phyloP scores from a whole-genome alignment of 1,284 basidiomycete species.

The Entoloma clypeatum region DNA sequence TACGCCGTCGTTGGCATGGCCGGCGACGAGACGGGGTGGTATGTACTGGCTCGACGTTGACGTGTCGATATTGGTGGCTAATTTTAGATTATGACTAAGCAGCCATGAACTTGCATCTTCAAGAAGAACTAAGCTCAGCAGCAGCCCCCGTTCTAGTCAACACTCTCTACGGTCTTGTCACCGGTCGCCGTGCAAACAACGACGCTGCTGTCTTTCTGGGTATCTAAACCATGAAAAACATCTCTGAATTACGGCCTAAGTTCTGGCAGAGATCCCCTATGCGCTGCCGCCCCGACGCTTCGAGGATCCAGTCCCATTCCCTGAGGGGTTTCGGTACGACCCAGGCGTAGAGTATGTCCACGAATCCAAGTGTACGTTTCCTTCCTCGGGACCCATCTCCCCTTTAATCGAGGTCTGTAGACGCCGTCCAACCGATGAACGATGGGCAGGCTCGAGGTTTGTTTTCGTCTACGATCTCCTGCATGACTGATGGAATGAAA shows the following conservation, averaged over 20 bases:
- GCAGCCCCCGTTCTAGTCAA: conserved; percentile 41
- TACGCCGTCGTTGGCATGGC: conserved; percentile 68
- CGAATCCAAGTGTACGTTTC: conserved; percentile 54
- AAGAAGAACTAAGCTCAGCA: conserved; percentile 45
- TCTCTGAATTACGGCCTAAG: not conserved
- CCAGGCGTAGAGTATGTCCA: conserved; percentile 53
- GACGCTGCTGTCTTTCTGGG: conserved; percentile 63
- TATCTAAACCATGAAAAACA: conserved; percentile 25
- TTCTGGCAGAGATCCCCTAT: conserved; percentile 63
- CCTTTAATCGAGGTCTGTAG: conserved; percentile 28
- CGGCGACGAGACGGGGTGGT: conserved; percentile 12
- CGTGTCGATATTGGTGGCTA: conserved; percentile 17
- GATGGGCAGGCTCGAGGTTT: conserved; percentile 58
- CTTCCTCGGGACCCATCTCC: not conserved
- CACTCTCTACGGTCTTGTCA: conserved; percentile 53
- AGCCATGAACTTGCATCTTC: conserved; percentile 39
- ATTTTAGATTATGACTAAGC: conserved; percentile 19
- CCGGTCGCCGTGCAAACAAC: conserved; percentile 55
- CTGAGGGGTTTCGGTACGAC: conserved; percentile 52
- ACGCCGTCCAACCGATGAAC: conserved; percentile 56
- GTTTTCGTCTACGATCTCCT: conserved; percentile 4
- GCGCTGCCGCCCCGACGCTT: conserved; percentile 62
- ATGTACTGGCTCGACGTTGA: conserved; percentile 12
- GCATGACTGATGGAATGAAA: not conserved
- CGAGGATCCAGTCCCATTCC: conserved; percentile 56